phyloP scores from a whole-genome alignment of 2,329 filamentous ascomycete genomes.

The Epichloe uncinata region DNA sequence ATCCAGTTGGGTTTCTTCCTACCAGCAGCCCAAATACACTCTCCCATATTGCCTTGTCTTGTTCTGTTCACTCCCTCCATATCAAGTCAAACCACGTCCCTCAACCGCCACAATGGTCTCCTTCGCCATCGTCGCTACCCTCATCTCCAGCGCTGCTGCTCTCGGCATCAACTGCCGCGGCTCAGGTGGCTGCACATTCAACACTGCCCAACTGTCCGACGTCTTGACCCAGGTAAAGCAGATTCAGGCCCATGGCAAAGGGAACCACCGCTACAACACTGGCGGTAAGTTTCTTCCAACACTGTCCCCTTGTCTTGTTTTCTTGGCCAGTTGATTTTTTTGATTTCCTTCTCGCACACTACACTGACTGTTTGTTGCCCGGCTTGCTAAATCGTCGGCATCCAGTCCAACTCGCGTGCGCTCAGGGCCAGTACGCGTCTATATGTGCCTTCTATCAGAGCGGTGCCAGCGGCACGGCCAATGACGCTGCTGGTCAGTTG shows the following conservation, averaged over 20 bases:
- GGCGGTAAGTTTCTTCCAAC: constrained; percentile 4
- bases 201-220: constrained; percentile 6
- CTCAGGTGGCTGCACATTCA: constrained; percentile 8
- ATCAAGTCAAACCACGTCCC: not conserved
- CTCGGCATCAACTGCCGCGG: constrained; percentile 10
- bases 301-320: not conserved
- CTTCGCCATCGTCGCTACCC: constrained; percentile 2
- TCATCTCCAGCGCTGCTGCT: constrained; percentile 4
- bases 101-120: not conserved
- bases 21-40: no score
- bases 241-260: constrained; percentile 6
- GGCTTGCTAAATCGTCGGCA: not conserved
- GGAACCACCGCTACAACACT: constrained; percentile 5
- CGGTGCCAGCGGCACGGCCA: constrained; percentile 7
- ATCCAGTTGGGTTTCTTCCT: no score
- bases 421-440: constrained; percentile 6
- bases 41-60: no score
- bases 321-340: no score
- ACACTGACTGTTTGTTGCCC: not conserved
- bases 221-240: constrained; percentile 7
- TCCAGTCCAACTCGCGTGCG: constrained; percentile 9
- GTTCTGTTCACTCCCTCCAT: no score
- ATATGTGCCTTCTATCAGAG: constrained; percentile 11
- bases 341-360: no score
- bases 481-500: constrained; percentile 7